These are phyloP conservation scores for Chytriomyces sp. DNA, from an alignment of 192 early-diverging fungal genomes.

Conservation along the genomic window DNA sequence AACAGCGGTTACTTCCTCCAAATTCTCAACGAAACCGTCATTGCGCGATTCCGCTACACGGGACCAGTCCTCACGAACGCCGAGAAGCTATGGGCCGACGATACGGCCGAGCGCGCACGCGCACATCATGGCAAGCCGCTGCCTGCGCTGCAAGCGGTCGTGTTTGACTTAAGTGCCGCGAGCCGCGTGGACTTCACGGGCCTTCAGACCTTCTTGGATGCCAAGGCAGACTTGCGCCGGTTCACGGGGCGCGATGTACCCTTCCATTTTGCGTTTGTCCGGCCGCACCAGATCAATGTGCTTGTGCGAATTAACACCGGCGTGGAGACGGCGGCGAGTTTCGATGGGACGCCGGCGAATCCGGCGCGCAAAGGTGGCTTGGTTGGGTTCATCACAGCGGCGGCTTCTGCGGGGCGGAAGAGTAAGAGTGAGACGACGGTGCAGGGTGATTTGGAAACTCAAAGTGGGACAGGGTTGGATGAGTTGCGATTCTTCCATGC, in stretches of 20 bases:
- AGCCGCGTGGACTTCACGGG: constrained; percentile 81
- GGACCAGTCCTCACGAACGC: background rate
- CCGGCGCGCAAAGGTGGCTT: background rate
- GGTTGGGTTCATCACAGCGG: too few species aligned
- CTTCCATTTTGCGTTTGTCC: constrained; percentile 61
- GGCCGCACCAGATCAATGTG: constrained; percentile 19
- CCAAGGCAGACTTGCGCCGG: constrained; percentile 57
- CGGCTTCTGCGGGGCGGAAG: background rate
- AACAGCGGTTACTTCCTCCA: constrained; percentile 60
- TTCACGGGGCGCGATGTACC: constrained; percentile 50
- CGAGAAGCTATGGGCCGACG: constrained; percentile 44
- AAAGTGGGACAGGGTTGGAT: background rate
- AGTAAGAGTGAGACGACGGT: background rate
- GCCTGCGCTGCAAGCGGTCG: constrained; percentile 62
- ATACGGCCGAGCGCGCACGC: constrained; percentile 31
- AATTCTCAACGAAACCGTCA: constrained; percentile 30
- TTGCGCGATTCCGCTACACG: constrained; percentile 31
- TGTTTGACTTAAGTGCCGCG: constrained; percentile 83
- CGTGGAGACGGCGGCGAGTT: background rate
- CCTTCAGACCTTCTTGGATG: constrained; percentile 72
- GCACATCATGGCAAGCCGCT: background rate
- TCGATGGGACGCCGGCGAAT: background rate
- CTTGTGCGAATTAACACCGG: constrained; percentile 9
- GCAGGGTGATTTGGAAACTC: constrained; percentile 8
- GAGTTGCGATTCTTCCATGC: constrained; percentile 22